Evolutionary conservation across 2,329 filamentous ascomycete species (phyloP).

Genomic region (Aureobasidium sp.): DNA sequence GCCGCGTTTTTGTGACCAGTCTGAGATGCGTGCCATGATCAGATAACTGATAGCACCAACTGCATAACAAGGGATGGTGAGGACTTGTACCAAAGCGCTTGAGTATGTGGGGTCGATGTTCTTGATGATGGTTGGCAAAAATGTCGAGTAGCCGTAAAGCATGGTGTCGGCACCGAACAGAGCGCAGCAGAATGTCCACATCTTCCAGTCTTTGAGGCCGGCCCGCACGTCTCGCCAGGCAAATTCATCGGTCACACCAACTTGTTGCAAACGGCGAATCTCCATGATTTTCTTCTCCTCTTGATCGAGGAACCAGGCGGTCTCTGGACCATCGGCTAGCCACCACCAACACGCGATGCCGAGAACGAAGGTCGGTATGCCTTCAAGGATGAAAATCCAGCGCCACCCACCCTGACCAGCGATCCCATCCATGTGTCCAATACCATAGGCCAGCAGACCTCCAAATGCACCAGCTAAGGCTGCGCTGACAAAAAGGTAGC

Average conservation of each 20-base stretch:
- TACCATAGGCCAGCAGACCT: slow-evolving; percentile 64
- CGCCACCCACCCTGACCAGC: slow-evolving; percentile 60
- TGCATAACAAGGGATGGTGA: slow-evolving; percentile 72
- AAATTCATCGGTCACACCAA: slow-evolving; percentile 32
- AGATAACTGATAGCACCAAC: slow-evolving; percentile 65
- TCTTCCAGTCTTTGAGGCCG: slow-evolving; percentile 62
- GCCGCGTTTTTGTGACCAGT: slow-evolving; percentile 57
- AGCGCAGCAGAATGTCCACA: slow-evolving; percentile 30
- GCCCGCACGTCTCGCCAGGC: slow-evolving; percentile 56
- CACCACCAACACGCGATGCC: slow-evolving; percentile 47
- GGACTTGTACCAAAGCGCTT: slow-evolving; percentile 53
- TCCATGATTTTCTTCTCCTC: slow-evolving; percentile 50
- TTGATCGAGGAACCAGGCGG: slow-evolving; percentile 50
- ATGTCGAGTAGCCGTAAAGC: slow-evolving; percentile 71
- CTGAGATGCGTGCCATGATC: slow-evolving; percentile 55
- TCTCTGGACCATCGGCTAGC: slow-evolving; percentile 59
- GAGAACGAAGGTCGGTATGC: slow-evolving; percentile 44
- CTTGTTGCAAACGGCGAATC: slow-evolving; percentile 21
- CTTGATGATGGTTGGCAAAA: slow-evolving; percentile 70
- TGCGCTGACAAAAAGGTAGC: slow-evolving; percentile 63
- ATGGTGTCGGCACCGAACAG: slow-evolving; percentile 69
- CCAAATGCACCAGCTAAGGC: slow-evolving; percentile 65
- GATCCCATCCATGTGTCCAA: slow-evolving; percentile 63
- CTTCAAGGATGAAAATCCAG: slow-evolving; percentile 58
- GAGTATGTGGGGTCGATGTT: slow-evolving; percentile 59